Evolutionary conservation across 306 rosid species (phyloP).

Genomic region (Hylodesmum podocarpum): DNA sequence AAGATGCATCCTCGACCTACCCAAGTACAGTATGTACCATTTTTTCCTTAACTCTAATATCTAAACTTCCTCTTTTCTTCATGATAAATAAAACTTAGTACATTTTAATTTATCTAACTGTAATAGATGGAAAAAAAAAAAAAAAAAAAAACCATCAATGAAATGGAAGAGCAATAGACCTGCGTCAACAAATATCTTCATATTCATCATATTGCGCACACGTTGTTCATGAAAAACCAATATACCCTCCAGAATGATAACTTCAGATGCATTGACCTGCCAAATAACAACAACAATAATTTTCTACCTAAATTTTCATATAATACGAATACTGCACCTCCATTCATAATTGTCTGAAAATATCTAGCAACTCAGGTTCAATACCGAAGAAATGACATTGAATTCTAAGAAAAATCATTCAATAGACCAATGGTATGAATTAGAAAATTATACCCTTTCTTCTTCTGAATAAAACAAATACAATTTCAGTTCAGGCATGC

Average conservation of each 20-base stretch:
- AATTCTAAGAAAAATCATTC: neutral
- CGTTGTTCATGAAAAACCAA: conserved; percentile 91
- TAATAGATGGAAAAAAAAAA: neutral
- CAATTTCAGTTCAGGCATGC: neutral
- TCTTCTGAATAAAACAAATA: conserved; percentile 1
- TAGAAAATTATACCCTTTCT: neutral
- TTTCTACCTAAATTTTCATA: neutral
- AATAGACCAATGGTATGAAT: neutral
- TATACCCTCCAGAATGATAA: conserved; percentile 88
- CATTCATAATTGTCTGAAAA: conserved; percentile 10
- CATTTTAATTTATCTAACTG: conserved; percentile 4
- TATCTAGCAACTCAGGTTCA: conserved; percentile 5
- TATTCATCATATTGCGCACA: conserved; percentile 82
- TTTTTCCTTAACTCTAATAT: neutral
- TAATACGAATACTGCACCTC: neutral
- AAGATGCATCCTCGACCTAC: neutral
- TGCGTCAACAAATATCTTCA: conserved; percentile 93
- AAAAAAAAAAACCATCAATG: conserved; percentile 15
- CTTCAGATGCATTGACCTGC: conserved; percentile 95
- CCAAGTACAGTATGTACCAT: neutral
- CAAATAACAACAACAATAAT: neutral
- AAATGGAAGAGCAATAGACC: conserved; percentile 48
- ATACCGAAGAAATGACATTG: conserved; percentile 7
- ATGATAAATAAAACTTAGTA: neutral
- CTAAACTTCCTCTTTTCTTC: neutral